Base-by-base conservation (phyloP, 768 basidiomycete genomes). In the Leccinum disarticulatum region DNA sequence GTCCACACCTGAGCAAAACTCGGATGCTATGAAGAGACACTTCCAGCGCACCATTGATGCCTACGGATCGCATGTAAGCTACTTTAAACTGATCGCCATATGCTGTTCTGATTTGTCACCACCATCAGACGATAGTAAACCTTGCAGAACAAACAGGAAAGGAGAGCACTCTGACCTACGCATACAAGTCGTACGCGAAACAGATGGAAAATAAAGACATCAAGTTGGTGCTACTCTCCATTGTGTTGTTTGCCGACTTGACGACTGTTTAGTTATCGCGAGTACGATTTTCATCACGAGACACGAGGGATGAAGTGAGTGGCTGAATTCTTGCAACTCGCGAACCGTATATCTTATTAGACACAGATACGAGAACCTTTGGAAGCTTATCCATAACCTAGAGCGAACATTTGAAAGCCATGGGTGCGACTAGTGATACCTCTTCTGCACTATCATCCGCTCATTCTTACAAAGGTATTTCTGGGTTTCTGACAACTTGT, bases 281-380 rank as follows among this genome's bases (percentile, higher is more conserved):
- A 87, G 68, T 98, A 95, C 69, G 96, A 98, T 71, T 98, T 98
- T 72, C 96, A 98, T 74, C 82, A 78, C 6, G 93, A 97, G 73
- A 96, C 93, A 10, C 88, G 85, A 69, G 95, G 96, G 22, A 97
- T 98, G 96, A 93, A 91, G 89, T 93, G 61, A 56, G 83, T 74
- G 55, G 52, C 52, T 38, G 58, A 61, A 28, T n/a, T 43, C 58
- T 28, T 52, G 17, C 38, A 15, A 17, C 19, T 14, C 17, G 14
- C 14, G 41, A 27, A 46, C 15, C 11, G 38, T 27, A 17, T 31
- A 11, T 58, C 61, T 60, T 58, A 59, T 52, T 53, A 15, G 52
- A 61, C 49, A 50, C 43, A 90, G 90, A 72, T 95, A 96, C 68
- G 95, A 96, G 76, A 93, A 96, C 58, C 93, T 97, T 52, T 84